Base-by-base conservation (phyloP, 78 protist species). In the Emiliania huxleyi region DNA sequence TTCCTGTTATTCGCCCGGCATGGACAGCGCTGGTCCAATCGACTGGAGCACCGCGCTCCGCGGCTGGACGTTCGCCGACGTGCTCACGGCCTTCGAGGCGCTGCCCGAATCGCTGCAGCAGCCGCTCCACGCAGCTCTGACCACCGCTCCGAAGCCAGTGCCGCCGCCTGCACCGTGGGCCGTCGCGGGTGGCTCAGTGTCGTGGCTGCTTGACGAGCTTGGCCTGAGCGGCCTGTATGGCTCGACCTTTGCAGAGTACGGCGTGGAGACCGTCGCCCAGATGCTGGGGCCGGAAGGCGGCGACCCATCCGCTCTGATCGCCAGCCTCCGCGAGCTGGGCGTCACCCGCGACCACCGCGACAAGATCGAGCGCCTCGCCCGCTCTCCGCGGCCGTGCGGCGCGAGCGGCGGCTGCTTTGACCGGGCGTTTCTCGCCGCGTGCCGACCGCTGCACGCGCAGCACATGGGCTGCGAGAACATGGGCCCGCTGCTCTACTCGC, bases 401-500 rank as follows among this genome's bases (percentile, higher is more conserved):
- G 19, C 87, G 37, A 42, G 46, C 46, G 87, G 87, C 87, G 33
- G 48, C 37, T 19, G 11, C 38, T 77, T 18, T 11, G 1, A 3
- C 23, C 38, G 40, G 15, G 33, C 12, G 2, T 77, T 38, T n/a
- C 87, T 77, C 48, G 23, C 29, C 29, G 87, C 49, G 19, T 40
- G 43, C 43, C 87, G 87, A 1, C 48, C 48, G n/a, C 49, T 42
- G 33, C 45, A 77, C 46, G 45, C 48, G 33, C 19, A 1, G 19
- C 44, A 37, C 29, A 77, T 77, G 87, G 87, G 87, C 25, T 37
- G 49, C 87, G 87, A 77, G 46, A 77, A 77, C 46, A 37, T 77
- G 44, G 87, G 87, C 23, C 87, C 87, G 46, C 87, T 77, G 48
- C 87, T 77, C 21, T 77, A 77, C 87, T 1, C 46, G 35, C 44